Base-by-base conservation (phyloP, 2,329 filamentous ascomycete genomes). In the Colletotrichum filicis region DNA sequence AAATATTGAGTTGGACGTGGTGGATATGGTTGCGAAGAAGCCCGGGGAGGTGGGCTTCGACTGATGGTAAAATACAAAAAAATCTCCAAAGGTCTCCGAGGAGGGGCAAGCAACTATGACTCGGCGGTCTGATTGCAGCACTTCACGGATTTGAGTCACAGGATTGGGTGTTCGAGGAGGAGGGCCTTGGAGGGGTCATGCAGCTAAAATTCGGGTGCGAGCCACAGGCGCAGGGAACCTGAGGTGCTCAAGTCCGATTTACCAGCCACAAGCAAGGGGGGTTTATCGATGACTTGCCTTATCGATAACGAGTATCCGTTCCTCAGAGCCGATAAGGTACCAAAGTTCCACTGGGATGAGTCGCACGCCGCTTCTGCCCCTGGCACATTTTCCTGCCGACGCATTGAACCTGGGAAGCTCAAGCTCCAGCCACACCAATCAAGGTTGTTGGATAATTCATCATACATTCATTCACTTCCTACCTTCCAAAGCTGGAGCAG, bases 1-100 rank as follows among this genome's bases (percentile, higher is more conserved):
- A 73, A 87, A 79, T 79, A 72, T 74, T 74, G 87, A 80, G 86
- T 83, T 86, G 80, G 87, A 88, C 87, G 83, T 84, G 78, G 82
- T 85, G 76, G 80, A 76, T 80, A 74, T 76, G 75, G 75, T 77
- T 76, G 77, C 74, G 70, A 76, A 77, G 83, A 84, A 85, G 82
- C 82, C 83, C 82, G 66, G 69, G 19, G 68, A 58, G 65, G 62
- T 77, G 73, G 83, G 81, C 82, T 83, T 83, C 71, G 73, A 77
- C 74, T 74, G 56, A 60, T 53, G 58, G 68, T 74, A 58, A 72
- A 73, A 68, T 74, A 72, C 62, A 67, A 72, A 70, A 61, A 71
- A 64, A 57, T 28, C 66, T 62, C 66, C 70, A 71, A 52, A 71
- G 46, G 68, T 73, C 55, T 68, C 67, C 58, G 71, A 72, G 72